Conservation (phyloP, 2,329 filamentous ascomycete species). For the Penicillium corylophilum region DNA sequence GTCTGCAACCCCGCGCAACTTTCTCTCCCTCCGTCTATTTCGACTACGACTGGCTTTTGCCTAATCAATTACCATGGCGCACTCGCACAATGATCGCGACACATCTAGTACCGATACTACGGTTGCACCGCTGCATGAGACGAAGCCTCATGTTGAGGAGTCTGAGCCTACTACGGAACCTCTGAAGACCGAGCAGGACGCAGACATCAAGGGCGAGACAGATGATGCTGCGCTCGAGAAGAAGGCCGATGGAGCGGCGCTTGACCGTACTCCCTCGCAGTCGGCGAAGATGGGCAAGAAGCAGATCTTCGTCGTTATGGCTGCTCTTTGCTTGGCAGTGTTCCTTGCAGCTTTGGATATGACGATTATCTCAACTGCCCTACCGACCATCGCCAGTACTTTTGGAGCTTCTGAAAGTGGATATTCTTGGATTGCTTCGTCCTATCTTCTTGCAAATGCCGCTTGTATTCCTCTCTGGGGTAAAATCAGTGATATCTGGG, state of each 20-base stretch:
- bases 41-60: background rate
- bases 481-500: constrained; percentile 66
- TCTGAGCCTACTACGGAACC: constrained; percentile 4
- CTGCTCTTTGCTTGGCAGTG: constrained; percentile 52
- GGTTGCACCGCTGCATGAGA: constrained; percentile 6
- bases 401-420: constrained; percentile 45
- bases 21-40: constrained; percentile 3
- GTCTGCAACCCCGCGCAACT: background rate
- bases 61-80: constrained; percentile 4
- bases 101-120: constrained; percentile 17
- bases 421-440: constrained; percentile 51
- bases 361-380: constrained; percentile 48
- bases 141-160: constrained; percentile 7
- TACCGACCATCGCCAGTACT: constrained; percentile 45
- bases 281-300: constrained; percentile 41
- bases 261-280: constrained; percentile 38
- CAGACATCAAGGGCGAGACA: constrained; percentile 10
- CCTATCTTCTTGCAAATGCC: constrained; percentile 48
- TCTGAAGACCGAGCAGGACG: constrained; percentile 1
- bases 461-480: constrained; percentile 59
- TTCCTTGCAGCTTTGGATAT: constrained; percentile 62
- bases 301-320: constrained; percentile 43
- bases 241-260: constrained; percentile 17
- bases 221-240: constrained; percentile 19
- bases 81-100: constrained; percentile 6